Base-by-base conservation (phyloP, 2,329 filamentous ascomycete species). In the Fusarium odoratissimum region DNA sequence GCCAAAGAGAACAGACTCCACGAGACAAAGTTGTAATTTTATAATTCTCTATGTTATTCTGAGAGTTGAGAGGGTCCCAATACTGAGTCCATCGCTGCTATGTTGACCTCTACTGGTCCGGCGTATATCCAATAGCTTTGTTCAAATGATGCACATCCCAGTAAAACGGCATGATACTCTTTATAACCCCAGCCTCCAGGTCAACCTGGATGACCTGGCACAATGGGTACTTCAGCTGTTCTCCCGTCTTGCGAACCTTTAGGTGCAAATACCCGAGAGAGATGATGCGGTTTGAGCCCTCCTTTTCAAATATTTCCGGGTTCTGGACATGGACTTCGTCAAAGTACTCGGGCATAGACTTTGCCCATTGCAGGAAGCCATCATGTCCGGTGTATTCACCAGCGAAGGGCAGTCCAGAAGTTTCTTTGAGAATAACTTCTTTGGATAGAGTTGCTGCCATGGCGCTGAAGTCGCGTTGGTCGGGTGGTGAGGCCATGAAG, bases 361-460 rank as follows among this genome's bases (percentile, higher is more conserved):
- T 58, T 23, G 71, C 70, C 78, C 80, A 82, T 35, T 78, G 74
- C 58, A 78, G 72, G n/a, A 82, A 74, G 1, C 80, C 80, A 12
- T 74, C 68, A 17, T 76, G 75, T 5, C 81, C 81, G 12, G 59
- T 60, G 67, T 78, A 82, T 1, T 71, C 54, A 30, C 80, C 81
- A 5, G 77, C 77, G 48, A 80, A 82, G 8, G 81, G 81, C 9
- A 83, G 72, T 9, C 77, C 80, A 2, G 79, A 77, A 9, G 79
- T 77, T 48, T 83, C 80, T 46, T 77, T 70, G 28, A 82, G 64
- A 14, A 58, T 58, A 16, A 79, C 61, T 58, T 78, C 66, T 30
- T 72, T 64, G 1, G 80, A 71, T 6, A 83, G 68, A 5, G 67
- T 60, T 9, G 74, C 72, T 30, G 75, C 78, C 31, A 83, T 81